Conservation (phyloP, 192 early-diverging fungal genomes). For the Coemansia sp. region DNA sequence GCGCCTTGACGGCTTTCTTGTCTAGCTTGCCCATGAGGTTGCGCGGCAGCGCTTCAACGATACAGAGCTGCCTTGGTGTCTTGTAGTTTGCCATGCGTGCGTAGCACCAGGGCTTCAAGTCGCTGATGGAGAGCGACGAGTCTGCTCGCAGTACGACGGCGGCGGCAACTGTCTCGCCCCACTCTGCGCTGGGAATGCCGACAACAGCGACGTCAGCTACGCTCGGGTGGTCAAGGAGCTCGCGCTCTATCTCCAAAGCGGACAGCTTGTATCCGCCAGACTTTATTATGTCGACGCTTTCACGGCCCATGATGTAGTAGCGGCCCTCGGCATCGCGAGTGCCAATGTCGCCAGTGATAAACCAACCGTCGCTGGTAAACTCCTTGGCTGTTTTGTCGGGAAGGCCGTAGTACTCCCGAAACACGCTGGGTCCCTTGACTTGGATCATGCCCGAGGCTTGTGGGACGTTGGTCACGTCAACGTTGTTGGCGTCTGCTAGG, state of each 20-base stretch:
- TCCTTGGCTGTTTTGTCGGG: slow-evolving; percentile 72
- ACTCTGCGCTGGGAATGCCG: slow-evolving; percentile 72
- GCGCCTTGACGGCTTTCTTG: slow-evolving; percentile 70
- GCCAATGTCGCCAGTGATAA: slow-evolving; percentile 82
- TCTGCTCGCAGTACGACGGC: slow-evolving; percentile 59
- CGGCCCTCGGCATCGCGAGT: slow-evolving; percentile 58
- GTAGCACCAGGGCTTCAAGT: slow-evolving; percentile 60
- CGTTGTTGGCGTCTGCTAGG: slow-evolving; percentile 56
- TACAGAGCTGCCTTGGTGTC: slow-evolving; percentile 61
- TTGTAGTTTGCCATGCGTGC: slow-evolving; percentile 76
- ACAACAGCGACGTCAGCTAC: slow-evolving; percentile 76
- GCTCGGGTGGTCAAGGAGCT: slow-evolving; percentile 64
- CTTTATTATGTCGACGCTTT: slow-evolving; percentile 87
- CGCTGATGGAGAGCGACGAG: slow-evolving; percentile 17
- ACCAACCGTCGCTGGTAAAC: slow-evolving; percentile 79
- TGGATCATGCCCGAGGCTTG: slow-evolving; percentile 71
- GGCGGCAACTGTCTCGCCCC: slow-evolving; percentile 79
- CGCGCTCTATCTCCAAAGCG: slow-evolving; percentile 83
- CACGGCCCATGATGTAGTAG: slow-evolving; percentile 79
- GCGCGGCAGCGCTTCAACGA: slow-evolving; percentile 66
- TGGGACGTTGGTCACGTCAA: slow-evolving; percentile 55
- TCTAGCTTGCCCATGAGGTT: slow-evolving; percentile 92
- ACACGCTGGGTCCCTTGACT: slow-evolving; percentile 75
- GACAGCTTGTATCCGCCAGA: slow-evolving; percentile 87
- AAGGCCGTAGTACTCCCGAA: slow-evolving; percentile 75